Conservation (phyloP, 352 stramenopile genomes). For the Globisporangium cylindrosporum region DNA sequence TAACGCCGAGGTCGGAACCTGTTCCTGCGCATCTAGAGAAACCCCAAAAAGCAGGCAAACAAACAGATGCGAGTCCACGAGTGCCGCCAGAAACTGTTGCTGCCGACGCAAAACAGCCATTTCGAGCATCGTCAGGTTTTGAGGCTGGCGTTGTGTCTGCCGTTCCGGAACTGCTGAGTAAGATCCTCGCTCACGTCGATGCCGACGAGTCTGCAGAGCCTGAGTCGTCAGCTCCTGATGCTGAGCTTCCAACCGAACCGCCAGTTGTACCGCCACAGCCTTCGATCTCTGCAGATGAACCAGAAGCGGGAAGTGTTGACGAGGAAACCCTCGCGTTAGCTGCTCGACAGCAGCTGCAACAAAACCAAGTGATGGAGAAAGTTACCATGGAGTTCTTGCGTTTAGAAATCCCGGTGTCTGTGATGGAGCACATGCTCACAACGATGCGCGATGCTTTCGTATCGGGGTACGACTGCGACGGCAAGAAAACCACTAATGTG, state of each 20-base stretch:
- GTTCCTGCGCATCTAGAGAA: constrained; percentile 10
- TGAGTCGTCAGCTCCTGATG: background rate
- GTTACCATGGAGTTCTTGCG: constrained; percentile 31
- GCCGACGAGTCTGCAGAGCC: background rate
- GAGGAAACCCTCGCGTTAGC: constrained; percentile 1
- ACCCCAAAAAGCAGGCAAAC: background rate
- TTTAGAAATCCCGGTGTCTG: constrained; percentile 26
- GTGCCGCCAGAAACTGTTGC: background rate
- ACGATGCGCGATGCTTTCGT: constrained; percentile 44
- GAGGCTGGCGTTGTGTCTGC: background rate
- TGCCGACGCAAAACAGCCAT: background rate
- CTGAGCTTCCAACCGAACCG: background rate
- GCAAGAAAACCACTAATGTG: constrained; percentile 19
- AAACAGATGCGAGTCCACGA: background rate
- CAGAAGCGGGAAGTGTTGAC: background rate
- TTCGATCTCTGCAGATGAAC: background rate
- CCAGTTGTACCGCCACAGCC: background rate
- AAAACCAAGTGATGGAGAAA: constrained; percentile 22
- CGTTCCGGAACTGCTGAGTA: background rate
- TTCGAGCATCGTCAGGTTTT: constrained; percentile 9
- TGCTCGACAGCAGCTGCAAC: constrained; percentile 5
- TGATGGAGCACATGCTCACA: constrained; percentile 25
- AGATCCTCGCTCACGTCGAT: background rate
- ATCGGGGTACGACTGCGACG: constrained; percentile 36
- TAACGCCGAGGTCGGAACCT: constrained; percentile 2